Percentiles rank a stretch among this genome's conserved stretches.
Conservation (phyloP, 352 stramenopile genomes). For the Phytophthora aleatoria region DNA sequence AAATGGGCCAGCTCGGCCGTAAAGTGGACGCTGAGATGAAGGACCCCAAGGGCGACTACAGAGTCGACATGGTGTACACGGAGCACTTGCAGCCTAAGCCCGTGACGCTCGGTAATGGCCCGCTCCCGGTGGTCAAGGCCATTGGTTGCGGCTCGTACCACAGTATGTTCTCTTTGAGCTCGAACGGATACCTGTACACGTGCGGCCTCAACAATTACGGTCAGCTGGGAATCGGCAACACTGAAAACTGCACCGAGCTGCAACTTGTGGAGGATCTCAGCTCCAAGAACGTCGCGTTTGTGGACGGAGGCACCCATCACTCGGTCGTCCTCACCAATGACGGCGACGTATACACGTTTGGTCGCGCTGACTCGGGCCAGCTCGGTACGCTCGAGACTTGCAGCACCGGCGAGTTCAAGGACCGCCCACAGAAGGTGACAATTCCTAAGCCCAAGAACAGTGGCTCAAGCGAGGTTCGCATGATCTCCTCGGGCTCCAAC, state of each 20-base stretch:
- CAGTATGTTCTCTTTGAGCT: slow-evolving; percentile 66
- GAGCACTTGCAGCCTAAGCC: slow-evolving; percentile 81
- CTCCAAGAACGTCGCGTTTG: slow-evolving; percentile 61
- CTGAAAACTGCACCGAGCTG: slow-evolving; percentile 65
- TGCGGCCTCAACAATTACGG: slow-evolving; percentile 97
- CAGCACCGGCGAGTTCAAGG: slow-evolving; percentile 79
- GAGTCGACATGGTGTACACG: slow-evolving; percentile 71
- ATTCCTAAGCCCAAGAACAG: slow-evolving; percentile 42
- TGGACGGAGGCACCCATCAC: slow-evolving; percentile 93
- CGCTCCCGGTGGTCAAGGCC: slow-evolving; percentile 66
- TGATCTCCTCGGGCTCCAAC: slow-evolving; percentile 84
- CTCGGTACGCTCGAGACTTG: slow-evolving; percentile 86
- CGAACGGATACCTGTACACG: slow-evolving; percentile 88
- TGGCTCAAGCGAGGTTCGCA: slow-evolving; percentile 37
- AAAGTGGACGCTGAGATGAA: slow-evolving; percentile 69
- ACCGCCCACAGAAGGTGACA: slow-evolving; percentile 73
- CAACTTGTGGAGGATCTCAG: slow-evolving; percentile 80
- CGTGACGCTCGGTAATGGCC: slow-evolving; percentile 61
- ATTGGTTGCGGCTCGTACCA: slow-evolving; percentile 92
- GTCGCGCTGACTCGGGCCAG: slow-evolving; percentile 94
- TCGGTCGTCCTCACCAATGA: slow-evolving; percentile 91
- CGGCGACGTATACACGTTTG: slow-evolving; percentile 92
- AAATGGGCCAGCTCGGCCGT: slow-evolving; percentile 88
- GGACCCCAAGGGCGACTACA: slow-evolving; percentile 70
- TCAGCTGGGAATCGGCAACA: slow-evolving; percentile 94